Base-by-base conservation (phyloP, 2,329 filamentous ascomycete genomes). In the Diplodia intermedia region DNA sequence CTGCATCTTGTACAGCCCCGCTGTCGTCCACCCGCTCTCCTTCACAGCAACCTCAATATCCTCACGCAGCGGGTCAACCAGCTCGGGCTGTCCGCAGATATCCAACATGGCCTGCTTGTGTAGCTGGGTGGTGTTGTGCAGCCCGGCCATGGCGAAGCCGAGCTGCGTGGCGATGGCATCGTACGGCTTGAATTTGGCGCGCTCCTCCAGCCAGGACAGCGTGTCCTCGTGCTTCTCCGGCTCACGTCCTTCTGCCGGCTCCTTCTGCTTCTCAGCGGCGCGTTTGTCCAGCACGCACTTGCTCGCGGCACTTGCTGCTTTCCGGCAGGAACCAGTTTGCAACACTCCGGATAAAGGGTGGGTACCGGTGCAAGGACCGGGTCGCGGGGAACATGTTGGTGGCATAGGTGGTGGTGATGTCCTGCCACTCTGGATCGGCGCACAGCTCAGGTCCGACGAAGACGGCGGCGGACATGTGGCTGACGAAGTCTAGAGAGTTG, bases 371-470 rank as follows among this genome's bases (percentile, higher is more conserved):
- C 6, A 81, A 72, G 4, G 76, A 65, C 20, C 75, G 53, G 26
- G 77, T 68, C 5, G 75, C 78, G 2, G 74, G 69, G 29, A 79
- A 78, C 1, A 79, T 70, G 33, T 80, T 77, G 43, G 76, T 71
- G 0, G 78, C 77, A 71, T 81, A 81, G 36, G 72, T 69, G 18
- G 73, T 76, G 36, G 75, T 71, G 2, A 76, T 73, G 0, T 74
- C 66, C 18, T 81, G 71, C 80, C 81, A 83, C 65, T 77, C 71
- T 66, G 77, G 71, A 66, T 82, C 79, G 26, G 75, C 74, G 60
- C 77, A 78, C 6, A 81, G 70, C 7, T 70, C 69, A 4, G 76
- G 72, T 0, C 40, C 40, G 40, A 47, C 40, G 40, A 47, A 47
- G 18, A 47, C 74, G n/a, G 33, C 55, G 20, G 55, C 38, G 1